A percentile compares a stretch with the other conserved stretches of the same genome.
phyloP scores from a whole-genome alignment of 768 basidiomycete genomes.

The Pleurotus sapidus region DNA sequence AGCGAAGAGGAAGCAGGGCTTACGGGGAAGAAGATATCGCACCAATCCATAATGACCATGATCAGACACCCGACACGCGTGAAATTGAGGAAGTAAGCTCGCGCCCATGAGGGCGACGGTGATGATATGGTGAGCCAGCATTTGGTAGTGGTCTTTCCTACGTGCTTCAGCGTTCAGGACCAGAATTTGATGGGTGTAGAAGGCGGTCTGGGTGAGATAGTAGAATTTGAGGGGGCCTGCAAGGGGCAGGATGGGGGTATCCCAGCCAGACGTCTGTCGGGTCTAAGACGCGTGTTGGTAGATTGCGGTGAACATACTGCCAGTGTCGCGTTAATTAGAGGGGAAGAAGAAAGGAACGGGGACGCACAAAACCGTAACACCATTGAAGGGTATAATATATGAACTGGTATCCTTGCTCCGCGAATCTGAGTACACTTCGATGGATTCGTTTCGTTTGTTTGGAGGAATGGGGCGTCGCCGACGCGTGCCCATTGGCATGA shows the following conservation, averaged over 20 bases:
- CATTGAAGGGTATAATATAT: slow-evolving; percentile 80
- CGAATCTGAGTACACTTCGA: slow-evolving; percentile 80
- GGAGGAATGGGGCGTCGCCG: slow-evolving; percentile 13
- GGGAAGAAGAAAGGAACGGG: slow-evolving; percentile 5
- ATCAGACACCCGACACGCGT: slow-evolving; percentile 89
- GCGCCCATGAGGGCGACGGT: slow-evolving; percentile 73
- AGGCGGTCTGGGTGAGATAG: slow-evolving; percentile 82
- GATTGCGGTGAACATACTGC: slow-evolving; percentile 77
- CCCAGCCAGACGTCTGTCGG: slow-evolving; percentile 69
- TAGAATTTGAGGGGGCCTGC: slow-evolving; percentile 86
- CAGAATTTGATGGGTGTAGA: slow-evolving; percentile 90
- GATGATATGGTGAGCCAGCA: slow-evolving; percentile 95
- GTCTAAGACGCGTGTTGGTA: slow-evolving; percentile 65
- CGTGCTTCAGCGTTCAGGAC: slow-evolving; percentile 91
- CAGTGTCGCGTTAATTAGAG: background rate
- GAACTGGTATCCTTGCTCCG: slow-evolving; percentile 92
- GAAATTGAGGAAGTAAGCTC: slow-evolving; percentile 84
- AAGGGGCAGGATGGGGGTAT: slow-evolving; percentile 82
- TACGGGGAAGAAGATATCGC: slow-evolving; percentile 91
- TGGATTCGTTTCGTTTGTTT: slow-evolving; percentile 61
- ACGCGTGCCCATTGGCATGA: slow-evolving; percentile 21
- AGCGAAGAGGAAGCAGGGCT: slow-evolving; percentile 25
- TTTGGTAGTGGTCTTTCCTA: slow-evolving; percentile 91
- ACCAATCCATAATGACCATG: slow-evolving; percentile 91
- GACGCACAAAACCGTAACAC: slow-evolving; percentile 77